Conservation (phyloP, 495 filamentous ascomycete species). For the Penicillium soppii region DNA sequence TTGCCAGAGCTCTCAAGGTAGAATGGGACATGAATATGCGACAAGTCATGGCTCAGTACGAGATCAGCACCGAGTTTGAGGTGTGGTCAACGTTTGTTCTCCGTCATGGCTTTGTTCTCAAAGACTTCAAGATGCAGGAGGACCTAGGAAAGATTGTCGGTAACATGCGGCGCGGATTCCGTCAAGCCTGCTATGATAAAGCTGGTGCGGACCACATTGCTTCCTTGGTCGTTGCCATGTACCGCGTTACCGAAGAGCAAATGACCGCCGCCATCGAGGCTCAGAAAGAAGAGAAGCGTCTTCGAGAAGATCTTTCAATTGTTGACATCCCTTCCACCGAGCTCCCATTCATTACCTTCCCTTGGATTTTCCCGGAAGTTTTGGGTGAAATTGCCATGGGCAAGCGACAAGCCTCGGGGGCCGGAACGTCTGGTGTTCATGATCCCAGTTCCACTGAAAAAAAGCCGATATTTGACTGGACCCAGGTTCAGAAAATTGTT, state of each 20-base stretch:
- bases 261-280: constrained; percentile 50
- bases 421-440: background rate
- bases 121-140: constrained; percentile 85
- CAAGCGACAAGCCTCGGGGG: background rate
- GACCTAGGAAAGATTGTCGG: constrained; percentile 66
- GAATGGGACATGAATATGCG: constrained; percentile 76
- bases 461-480: background rate
- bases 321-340: constrained; percentile 30
- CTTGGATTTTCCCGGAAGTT: constrained; percentile 79
- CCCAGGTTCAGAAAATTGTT: background rate
- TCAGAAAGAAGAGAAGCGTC: constrained; percentile 14
- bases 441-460: background rate
- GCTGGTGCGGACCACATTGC: constrained; percentile 58
- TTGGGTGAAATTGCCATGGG: constrained; percentile 69
- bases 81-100: constrained; percentile 84
- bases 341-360: constrained; percentile 88
- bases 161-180: constrained; percentile 65
- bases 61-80: constrained; percentile 87
- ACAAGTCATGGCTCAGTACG: constrained; percentile 82
- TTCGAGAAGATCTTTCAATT: constrained; percentile 24
- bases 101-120: constrained; percentile 59
- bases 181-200: constrained; percentile 58
- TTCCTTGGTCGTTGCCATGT: constrained; percentile 83
- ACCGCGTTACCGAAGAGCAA: constrained; percentile 74
- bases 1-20: constrained; percentile 64